These are phyloP conservation scores for Aspergillus sp. DNA, from an alignment of 2,329 filamentous ascomycete genomes.

Conservation along the genomic window DNA sequence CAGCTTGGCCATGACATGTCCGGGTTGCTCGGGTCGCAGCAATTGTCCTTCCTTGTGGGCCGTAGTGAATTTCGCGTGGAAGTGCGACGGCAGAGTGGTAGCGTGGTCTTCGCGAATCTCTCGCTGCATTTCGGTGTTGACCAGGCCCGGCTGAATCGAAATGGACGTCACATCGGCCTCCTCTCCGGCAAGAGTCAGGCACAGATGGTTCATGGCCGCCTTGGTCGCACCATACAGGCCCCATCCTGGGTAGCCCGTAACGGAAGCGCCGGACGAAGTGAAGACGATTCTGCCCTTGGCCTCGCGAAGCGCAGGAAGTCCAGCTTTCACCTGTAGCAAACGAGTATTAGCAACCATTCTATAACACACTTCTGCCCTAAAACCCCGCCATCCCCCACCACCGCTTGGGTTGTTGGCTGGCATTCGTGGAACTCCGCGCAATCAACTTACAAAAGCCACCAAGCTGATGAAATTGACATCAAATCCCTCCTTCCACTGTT, in stretches of 20 bases:
- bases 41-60: constrained; percentile 70
- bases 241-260: constrained; percentile 35
- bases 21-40: constrained; percentile 79
- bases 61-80: constrained; percentile 64
- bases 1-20: constrained; percentile 79
- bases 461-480: constrained; percentile 86
- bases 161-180: constrained; percentile 28
- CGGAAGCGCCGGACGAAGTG: constrained; percentile 36
- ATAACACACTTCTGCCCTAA: no score
- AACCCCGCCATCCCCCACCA: no score
- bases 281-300: constrained; percentile 37
- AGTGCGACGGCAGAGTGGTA: constrained; percentile 57
- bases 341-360: neutral
- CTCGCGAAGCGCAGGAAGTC: constrained; percentile 32
- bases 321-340: constrained; percentile 27
- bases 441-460: constrained; percentile 66
- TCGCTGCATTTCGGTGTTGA: constrained; percentile 41
- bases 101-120: constrained; percentile 73
- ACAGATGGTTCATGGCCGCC: constrained; percentile 36
- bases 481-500: constrained; percentile 74
- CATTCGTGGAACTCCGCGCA: no score
- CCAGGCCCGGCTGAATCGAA: constrained; percentile 35
- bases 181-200: constrained; percentile 29
- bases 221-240: constrained; percentile 38
- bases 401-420: no score